Evolutionary conservation across 805 yeast species (phyloP), one percentile per base, ranked within the genome.

Genomic region (Wickerhamiella sergipiensis): DNA sequence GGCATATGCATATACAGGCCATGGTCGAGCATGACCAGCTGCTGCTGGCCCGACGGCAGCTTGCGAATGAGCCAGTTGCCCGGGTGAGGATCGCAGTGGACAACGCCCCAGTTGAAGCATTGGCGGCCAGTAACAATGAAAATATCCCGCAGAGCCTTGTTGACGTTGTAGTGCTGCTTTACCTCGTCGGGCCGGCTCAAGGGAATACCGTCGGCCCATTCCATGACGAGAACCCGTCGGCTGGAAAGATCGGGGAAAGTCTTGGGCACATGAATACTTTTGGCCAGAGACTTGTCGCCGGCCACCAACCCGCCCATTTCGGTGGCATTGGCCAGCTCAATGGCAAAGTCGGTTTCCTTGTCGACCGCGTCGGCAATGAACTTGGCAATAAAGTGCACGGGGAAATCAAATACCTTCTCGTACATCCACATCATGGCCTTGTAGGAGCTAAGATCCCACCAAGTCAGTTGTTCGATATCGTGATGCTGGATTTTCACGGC

Each of bases 401-500:
- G 90, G 60, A 84, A 68, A 43, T 78, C 79, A 64, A 84, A 85
- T 15, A 78, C 66, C 48, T 54, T 54, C 50, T 77, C 80, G 61
- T 78, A 82, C 1, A 79, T 54, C 55, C 66, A 67, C 69, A 80
- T 71, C 51, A 77, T 70, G 4, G 70, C 44, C 53, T 72, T 66
- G 61, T 80, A 85, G 3, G 83, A 78, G 49, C 69, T 65, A 52
- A 84, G 67, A 67, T 84, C 94, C 50, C 79, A 75, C 43, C 64
- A 62, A 38, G 81, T 71, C 62, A 84, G 90, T 51, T 75, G 71
- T 24, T 70, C 65, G 45, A 84, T 80, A 49, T 80, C 77, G 29
- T 74, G 70, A 64, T 88, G 97, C 64, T 90, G 97, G 46, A 89
- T 74, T 61, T 90, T 90, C 17, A 90, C 92, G 0, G 97, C 97